Evolutionary conservation across 768 basidiomycete genomes (phyloP).

Genomic region (Hypsizygus marmoreus): DNA sequence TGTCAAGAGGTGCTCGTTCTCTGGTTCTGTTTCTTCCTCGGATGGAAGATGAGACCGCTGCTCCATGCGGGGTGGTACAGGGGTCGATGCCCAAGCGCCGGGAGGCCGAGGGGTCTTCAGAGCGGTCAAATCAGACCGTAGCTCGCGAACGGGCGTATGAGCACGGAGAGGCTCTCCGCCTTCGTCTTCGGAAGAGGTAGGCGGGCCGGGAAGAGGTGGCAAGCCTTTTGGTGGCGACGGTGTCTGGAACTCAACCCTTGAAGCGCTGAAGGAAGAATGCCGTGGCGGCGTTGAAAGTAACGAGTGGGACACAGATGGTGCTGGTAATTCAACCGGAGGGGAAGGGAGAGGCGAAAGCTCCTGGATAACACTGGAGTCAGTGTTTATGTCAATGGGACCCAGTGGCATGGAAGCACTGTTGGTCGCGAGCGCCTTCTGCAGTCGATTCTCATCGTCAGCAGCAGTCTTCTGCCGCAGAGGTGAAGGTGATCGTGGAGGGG

Average conservation of each 20-base stretch:
- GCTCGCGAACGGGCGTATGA: slow-evolving; percentile 13
- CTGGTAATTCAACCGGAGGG: slow-evolving; percentile 23
- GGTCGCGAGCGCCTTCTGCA: slow-evolving; percentile 10
- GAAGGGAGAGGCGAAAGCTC: slow-evolving; percentile 30
- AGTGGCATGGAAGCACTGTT: background rate
- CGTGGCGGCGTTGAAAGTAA: slow-evolving; percentile 50
- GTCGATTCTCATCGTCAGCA: slow-evolving; percentile 13
- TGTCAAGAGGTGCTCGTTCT: background rate
- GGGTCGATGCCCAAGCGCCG: slow-evolving; percentile 37
- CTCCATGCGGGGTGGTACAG: slow-evolving; percentile 18
- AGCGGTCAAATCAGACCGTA: slow-evolving; percentile 25
- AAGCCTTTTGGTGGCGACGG: slow-evolving; percentile 64
- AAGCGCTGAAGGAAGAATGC: slow-evolving; percentile 37
- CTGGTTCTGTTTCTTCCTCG: background rate
- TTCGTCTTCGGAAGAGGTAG: slow-evolving; percentile 56
- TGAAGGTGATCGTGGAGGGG: slow-evolving; percentile 13
- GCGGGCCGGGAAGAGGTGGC: slow-evolving; percentile 68
- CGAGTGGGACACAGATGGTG: slow-evolving; percentile 15
- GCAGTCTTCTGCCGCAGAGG: background rate
- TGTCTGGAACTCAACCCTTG: slow-evolving; percentile 55
- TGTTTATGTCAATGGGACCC: slow-evolving; percentile 1
- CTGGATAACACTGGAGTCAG: slow-evolving; percentile 6
- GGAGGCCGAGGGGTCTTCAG: slow-evolving; percentile 50
- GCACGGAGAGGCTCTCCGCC: slow-evolving; percentile 28
- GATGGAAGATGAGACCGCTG: background rate